Conservation (phyloP, 352 stramenopile genomes). For the Elongisporangium undulatum region DNA sequence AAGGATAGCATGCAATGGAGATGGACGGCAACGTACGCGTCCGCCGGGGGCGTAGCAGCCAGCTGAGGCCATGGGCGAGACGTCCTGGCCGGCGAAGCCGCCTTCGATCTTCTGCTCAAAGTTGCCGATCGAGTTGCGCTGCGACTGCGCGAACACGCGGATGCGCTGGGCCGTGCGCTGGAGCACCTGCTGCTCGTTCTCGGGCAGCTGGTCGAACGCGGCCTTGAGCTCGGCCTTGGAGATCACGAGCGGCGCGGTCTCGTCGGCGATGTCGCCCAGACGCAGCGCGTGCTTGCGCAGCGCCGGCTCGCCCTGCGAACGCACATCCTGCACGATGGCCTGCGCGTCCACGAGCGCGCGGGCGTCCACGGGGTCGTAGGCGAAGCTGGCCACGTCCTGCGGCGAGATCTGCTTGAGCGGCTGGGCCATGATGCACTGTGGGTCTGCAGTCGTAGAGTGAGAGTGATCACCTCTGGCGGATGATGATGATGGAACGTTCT, state of each 20-base stretch:
- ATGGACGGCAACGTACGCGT: conserved; percentile 32
- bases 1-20: not conserved
- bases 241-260: conserved; percentile 45
- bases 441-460: not conserved
- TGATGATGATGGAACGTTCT: not conserved
- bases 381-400: conserved; percentile 63
- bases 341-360: conserved; percentile 55
- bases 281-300: conserved; percentile 53
- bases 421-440: conserved; percentile 26
- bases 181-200: conserved; percentile 76
- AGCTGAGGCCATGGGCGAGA: conserved; percentile 68
- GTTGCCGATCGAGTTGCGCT: conserved; percentile 90
- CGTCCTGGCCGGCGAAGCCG: conserved; percentile 93
- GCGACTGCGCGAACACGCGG: conserved; percentile 90
- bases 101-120: conserved; percentile 94
- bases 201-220: conserved; percentile 79
- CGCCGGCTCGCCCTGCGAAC: conserved; percentile 28
- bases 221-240: conserved; percentile 58
- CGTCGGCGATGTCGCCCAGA: conserved; percentile 58
- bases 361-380: conserved; percentile 75
- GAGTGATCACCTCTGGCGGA: too few relatives aligned
- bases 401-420: conserved; percentile 71
- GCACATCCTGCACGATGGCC: conserved; percentile 70
- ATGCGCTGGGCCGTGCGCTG: conserved; percentile 89
- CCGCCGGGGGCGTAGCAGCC: conserved; percentile 98